Evolutionary conservation across 441 rosid genomes (phyloP).

Genomic region (Syzygium syzygioides): DNA sequence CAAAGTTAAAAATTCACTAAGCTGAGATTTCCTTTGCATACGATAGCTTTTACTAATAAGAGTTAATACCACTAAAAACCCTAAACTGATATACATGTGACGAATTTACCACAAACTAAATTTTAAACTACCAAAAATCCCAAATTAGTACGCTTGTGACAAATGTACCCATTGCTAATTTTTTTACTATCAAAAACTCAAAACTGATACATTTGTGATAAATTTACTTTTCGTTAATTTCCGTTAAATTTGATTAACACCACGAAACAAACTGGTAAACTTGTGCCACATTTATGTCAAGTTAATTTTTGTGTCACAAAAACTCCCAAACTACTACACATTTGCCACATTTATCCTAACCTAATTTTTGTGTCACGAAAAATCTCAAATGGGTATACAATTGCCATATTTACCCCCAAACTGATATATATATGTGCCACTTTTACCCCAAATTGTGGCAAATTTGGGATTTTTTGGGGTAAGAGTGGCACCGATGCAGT

Average conservation of each 20-base stretch:
- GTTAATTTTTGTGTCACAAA: too few relatives aligned
- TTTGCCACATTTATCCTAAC: too few relatives aligned
- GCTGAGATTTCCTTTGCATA: neutral
- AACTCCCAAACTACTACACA: neutral
- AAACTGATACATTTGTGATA: too few relatives aligned
- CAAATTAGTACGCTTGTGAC: too few relatives aligned
- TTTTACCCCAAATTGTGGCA: neutral
- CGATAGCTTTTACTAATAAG: neutral
- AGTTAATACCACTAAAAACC: neutral
- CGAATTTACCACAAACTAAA: too few relatives aligned
- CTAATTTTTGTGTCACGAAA: neutral
- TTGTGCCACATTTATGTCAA: neutral
- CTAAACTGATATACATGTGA: neutral
- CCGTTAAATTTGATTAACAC: too few relatives aligned
- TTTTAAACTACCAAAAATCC: too few relatives aligned
- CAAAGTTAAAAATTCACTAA: neutral
- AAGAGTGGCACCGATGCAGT: neutral
- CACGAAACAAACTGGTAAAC: neutral
- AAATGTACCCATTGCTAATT: too few relatives aligned
- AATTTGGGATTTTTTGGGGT: neutral
- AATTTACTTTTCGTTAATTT: too few relatives aligned
- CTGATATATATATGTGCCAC: neutral
- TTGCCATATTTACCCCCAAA: neutral
- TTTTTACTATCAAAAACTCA: too few relatives aligned
- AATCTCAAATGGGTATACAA: neutral